Conservation (phyloP, 192 early-diverging fungal species). For the Physocladia obscura region DNA sequence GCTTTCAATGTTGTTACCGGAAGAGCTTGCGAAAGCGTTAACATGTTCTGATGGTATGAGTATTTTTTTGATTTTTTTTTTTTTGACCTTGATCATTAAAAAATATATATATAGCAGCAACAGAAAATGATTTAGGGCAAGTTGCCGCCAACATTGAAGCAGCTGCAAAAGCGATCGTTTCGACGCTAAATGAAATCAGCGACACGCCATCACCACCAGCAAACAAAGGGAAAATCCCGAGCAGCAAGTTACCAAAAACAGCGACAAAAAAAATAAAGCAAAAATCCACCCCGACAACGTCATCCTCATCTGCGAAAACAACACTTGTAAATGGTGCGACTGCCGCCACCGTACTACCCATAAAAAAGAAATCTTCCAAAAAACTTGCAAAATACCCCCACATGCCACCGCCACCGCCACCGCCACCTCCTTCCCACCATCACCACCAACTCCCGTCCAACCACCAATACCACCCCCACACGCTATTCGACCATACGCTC, state of each 20-base stretch:
- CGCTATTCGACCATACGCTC: neutral
- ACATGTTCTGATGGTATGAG: neutral
- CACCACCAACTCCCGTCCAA: neutral
- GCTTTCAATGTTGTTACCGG: conserved; percentile 29
- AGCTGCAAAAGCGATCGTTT: conserved; percentile 19
- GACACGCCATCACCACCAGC: neutral
- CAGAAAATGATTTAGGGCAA: neutral
- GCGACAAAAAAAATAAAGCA: neutral
- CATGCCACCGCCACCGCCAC: too few species aligned
- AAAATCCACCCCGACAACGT: neutral
- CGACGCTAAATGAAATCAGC: conserved; percentile 11
- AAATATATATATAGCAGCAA: too few species aligned
- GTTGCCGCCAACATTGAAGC: conserved; percentile 20
- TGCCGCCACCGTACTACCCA: neutral
- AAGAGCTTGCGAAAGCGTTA: conserved; percentile 17
- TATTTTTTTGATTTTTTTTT: neutral
- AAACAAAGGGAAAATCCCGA: neutral
- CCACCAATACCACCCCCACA: neutral
- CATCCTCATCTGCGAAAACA: neutral
- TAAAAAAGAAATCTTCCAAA: neutral
- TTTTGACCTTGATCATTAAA: neutral
- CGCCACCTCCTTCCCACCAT: neutral
- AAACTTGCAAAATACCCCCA: too few species aligned
- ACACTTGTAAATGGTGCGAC: neutral
- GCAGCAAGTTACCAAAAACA: neutral